Evolutionary conservation across 2,329 filamentous ascomycete species (phyloP), one percentile per base, ranked within the genome.

Genomic region (Cercospora sp.): DNA sequence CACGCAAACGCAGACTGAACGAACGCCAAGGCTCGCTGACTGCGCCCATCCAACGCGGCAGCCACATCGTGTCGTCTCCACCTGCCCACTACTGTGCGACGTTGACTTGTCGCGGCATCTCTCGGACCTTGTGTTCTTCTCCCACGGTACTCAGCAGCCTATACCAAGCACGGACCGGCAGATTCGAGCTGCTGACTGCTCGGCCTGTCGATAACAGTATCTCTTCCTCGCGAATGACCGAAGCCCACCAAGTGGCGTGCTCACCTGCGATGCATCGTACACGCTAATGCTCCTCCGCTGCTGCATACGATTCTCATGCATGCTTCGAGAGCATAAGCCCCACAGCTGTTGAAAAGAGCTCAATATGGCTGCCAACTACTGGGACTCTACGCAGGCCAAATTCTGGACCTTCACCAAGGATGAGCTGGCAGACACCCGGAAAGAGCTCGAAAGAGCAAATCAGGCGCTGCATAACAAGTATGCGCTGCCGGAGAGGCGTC

Each of bases 361-460:
- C 30, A 68, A 1, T 68, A 97, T 97, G 94, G 92, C 94, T 37
- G 92, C 94, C 78, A 97, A 94, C 81, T 99, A 94, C 83, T 99
- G 94, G 94, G 91, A 93, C 72, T 98, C 95, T 65, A 95, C 93
- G 28, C 95, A 99, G 82, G 88, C 90, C 74, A 90, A 89, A 74
- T 88, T 91, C 82, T 99, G 95, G 95, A 91, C 92, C 66, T 97
- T 97, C 80, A 90, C 92, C 58, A 91, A 92, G 76, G 89, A 93
- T 70, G 89, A 94, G 78, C 86, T 99, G 63, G 87, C 88, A 13
- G 85, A 90, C 63, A 88, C 91, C 79, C 90, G 94, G 66, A 88
- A 90, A 77, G 88, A 88, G 75, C 88, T 97, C 55, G 91, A 92
- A 75, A 90, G 93, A 70, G 32, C 65, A 10, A 91, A 97, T 76